These are phyloP conservation scores for Dothidotthia symphoricarpi DNA, from an alignment of 2,329 filamentous ascomycete genomes.

Conservation along the genomic window DNA sequence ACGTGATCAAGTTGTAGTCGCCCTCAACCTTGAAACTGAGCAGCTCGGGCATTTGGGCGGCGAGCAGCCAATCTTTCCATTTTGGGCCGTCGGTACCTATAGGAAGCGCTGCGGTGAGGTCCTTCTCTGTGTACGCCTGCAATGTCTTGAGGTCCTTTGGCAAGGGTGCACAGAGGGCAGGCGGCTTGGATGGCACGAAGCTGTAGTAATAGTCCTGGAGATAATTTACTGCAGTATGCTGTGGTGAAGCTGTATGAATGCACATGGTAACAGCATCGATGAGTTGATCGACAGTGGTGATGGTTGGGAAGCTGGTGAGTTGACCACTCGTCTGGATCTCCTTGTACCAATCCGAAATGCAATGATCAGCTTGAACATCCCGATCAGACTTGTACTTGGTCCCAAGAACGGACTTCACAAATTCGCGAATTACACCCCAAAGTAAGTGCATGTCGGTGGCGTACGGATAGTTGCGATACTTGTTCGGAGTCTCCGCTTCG, in stretches of 20 bases:
- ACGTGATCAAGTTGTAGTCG: constrained; percentile 7
- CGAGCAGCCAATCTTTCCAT: constrained; percentile 12
- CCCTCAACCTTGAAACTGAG: constrained; percentile 9
- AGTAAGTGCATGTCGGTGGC: constrained; percentile 8
- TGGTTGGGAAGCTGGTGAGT: constrained; percentile 6
- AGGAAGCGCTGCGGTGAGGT: constrained; percentile 7
- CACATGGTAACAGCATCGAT: constrained; percentile 9
- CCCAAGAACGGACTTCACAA: constrained; percentile 2
- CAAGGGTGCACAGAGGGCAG: constrained; percentile 5
- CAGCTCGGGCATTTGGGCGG: constrained; percentile 7
- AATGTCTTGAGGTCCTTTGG: constrained; percentile 5
- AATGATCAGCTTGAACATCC: constrained; percentile 2
- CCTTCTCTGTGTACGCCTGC: constrained; percentile 2
- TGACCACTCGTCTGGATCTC: constrained; percentile 6
- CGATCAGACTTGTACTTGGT: constrained; percentile 8
- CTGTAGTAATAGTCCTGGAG: constrained; percentile 13
- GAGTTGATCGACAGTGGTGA: constrained; percentile 3
- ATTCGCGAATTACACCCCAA: constrained; percentile 7
- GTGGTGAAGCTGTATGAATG: constrained; percentile 8
- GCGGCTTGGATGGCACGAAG: constrained; percentile 8
- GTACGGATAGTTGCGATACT: constrained; percentile 10
- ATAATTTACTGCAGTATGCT: constrained; percentile 10
- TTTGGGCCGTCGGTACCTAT: constrained; percentile 2
- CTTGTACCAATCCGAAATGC: constrained; percentile 3
- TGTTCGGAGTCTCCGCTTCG: constrained; percentile 1